These are phyloP conservation scores for Candida tibetensis DNA, from an alignment of 805 yeast genomes.

Conservation along the genomic window DNA sequence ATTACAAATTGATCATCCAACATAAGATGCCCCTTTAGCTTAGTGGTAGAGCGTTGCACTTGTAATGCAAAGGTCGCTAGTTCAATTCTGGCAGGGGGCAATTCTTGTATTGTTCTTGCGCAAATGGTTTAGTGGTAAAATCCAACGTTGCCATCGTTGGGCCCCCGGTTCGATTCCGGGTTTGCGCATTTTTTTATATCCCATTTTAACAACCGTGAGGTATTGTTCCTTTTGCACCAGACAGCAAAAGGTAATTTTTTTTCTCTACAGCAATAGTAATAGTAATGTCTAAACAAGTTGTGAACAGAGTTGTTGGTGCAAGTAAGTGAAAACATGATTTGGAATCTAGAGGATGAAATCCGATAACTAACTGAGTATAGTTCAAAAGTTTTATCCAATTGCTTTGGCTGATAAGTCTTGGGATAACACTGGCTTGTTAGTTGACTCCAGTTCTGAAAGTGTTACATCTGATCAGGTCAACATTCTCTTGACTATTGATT, in stretches of 20 bases:
- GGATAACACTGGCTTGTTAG: conserved; percentile 93
- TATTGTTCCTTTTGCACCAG: too few relatives aligned
- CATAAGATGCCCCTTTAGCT: conserved; percentile 81
- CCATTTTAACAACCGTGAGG: not conserved
- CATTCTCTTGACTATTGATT: conserved; percentile 73
- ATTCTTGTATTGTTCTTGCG: conserved; percentile 3
- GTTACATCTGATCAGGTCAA: conserved; percentile 20
- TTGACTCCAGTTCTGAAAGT: conserved; percentile 55
- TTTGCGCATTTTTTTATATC: conserved; percentile 3
- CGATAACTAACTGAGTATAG: conserved; percentile 21
- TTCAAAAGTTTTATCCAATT: conserved; percentile 78
- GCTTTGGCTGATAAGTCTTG: conserved; percentile 81
- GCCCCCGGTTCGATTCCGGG: conserved; percentile 7
- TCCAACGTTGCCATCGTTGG: conserved; percentile 7
- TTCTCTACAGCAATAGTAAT: too few relatives aligned
- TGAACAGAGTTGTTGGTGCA: conserved; percentile 39
- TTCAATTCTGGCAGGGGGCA: conserved; percentile 39
- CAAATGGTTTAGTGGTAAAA: conserved; percentile 6
- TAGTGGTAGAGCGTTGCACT: conserved; percentile 99
- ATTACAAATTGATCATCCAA: too few relatives aligned
- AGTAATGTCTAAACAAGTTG: conserved; percentile 42
- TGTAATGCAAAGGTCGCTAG: conserved; percentile 73
- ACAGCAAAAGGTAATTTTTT: too few relatives aligned
- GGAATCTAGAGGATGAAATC: too few relatives aligned
- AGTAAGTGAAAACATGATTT: conserved; percentile 34